These are phyloP conservation scores for Lophiotrema nucula DNA, from an alignment of 495 filamentous ascomycete genomes.

Conservation along the genomic window DNA sequence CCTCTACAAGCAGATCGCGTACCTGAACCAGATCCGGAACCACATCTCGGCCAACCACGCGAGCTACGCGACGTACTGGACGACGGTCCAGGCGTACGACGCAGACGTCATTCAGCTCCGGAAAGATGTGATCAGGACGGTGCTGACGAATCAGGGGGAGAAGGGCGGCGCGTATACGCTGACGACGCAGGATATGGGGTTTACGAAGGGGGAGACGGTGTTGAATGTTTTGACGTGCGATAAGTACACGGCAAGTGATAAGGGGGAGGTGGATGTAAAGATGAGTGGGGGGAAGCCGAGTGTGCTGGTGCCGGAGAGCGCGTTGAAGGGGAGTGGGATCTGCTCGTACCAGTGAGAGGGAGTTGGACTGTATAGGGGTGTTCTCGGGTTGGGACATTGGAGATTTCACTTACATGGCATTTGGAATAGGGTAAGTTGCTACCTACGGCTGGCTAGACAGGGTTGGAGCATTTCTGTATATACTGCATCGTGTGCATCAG, in stretches of 20 bases:
- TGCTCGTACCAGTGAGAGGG: slow-evolving; percentile 4
- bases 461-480: too few species aligned
- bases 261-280: slow-evolving; percentile 7
- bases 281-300: slow-evolving; percentile 10
- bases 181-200: slow-evolving; percentile 9
- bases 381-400: too few species aligned
- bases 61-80: slow-evolving; percentile 1
- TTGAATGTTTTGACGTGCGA: slow-evolving; percentile 7
- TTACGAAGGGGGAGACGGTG: slow-evolving; percentile 12
- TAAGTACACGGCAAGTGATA: slow-evolving; percentile 1
- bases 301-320: slow-evolving; percentile 4
- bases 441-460: too few species aligned
- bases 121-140: slow-evolving; percentile 4
- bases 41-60: not conserved
- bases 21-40: slow-evolving; percentile 17
- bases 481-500: too few species aligned
- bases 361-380: too few species aligned
- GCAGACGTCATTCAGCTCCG: slow-evolving; percentile 4
- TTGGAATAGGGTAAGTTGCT: too few species aligned
- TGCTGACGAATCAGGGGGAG: slow-evolving; percentile 16
- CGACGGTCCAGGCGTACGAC: not conserved
- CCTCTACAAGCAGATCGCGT: slow-evolving; percentile 17
- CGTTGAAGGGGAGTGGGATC: slow-evolving; percentile 5
- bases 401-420: too few species aligned
- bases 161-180: slow-evolving; percentile 7